These are phyloP conservation scores for Arabidopsis suecica DNA, from an alignment of 345 rosid genomes.

Conservation along the genomic window DNA sequence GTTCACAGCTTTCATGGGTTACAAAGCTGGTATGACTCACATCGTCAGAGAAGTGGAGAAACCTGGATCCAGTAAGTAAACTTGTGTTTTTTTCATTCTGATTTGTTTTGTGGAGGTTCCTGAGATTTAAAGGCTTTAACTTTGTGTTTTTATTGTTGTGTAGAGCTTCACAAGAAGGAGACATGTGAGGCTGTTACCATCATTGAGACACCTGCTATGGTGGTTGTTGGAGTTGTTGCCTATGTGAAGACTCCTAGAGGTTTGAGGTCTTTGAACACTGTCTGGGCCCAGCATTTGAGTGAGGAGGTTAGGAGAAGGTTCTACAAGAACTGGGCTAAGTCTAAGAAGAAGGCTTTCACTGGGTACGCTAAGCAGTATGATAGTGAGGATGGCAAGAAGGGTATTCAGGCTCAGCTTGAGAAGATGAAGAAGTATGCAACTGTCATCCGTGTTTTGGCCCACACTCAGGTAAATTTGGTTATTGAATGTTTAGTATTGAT, in stretches of 20 bases:
- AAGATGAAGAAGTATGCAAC: slow-evolving; percentile 78
- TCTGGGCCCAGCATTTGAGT: slow-evolving; percentile 90
- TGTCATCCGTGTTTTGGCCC: slow-evolving; percentile 80
- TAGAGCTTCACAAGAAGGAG: slow-evolving; percentile 95
- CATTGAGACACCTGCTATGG: slow-evolving; percentile 84
- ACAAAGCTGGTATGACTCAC: slow-evolving; percentile 96
- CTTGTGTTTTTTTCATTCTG: neutral
- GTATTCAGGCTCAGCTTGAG: slow-evolving; percentile 70
- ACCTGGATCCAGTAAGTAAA: slow-evolving; percentile 82
- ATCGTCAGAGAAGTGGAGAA: slow-evolving; percentile 90
- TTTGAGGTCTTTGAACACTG: slow-evolving; percentile 71
- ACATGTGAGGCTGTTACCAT: slow-evolving; percentile 90
- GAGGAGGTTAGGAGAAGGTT: slow-evolving; percentile 84
- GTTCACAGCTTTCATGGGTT: slow-evolving; percentile 87
- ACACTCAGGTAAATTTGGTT: slow-evolving; percentile 63
- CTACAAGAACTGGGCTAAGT: slow-evolving; percentile 86
- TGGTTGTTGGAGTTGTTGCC: slow-evolving; percentile 85
- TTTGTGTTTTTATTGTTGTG: neutral
- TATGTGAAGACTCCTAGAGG: slow-evolving; percentile 82
- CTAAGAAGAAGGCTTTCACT: slow-evolving; percentile 90
- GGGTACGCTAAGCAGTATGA: slow-evolving; percentile 66
- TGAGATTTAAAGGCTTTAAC: neutral
- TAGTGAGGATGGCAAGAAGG: slow-evolving; percentile 71
- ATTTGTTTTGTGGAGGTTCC: neutral
- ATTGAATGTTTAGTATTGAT: too few species aligned